Evolutionary conservation across 164 flowering plant species (phyloP).

Genomic region (Sedum album): DNA sequence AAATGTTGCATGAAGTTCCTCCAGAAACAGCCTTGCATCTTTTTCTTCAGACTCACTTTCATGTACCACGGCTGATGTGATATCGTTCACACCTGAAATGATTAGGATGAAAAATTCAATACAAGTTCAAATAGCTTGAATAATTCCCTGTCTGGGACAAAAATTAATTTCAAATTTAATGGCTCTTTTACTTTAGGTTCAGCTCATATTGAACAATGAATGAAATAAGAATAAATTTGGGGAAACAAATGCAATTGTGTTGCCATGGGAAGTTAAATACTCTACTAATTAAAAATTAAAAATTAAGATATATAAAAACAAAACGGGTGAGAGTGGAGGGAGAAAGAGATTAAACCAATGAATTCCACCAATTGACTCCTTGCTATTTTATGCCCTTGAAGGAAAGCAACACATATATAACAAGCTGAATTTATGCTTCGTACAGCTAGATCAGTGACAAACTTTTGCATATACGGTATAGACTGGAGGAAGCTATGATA

Average conservation of each 20-base stretch:
- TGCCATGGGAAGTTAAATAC: not conserved
- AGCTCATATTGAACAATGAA: not conserved
- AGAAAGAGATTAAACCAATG: constrained; percentile 40
- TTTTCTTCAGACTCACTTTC: constrained; percentile 90
- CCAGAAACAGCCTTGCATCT: constrained; percentile 67
- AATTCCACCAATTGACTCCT: constrained; percentile 73
- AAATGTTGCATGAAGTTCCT: constrained; percentile 71
- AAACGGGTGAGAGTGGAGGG: not conserved
- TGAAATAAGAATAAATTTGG: not conserved
- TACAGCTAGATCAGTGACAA: constrained; percentile 62
- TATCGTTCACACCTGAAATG: constrained; percentile 61
- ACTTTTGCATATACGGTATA: constrained; percentile 55
- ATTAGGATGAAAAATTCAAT: not conserved
- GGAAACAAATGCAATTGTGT: not conserved
- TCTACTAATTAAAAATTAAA: not conserved
- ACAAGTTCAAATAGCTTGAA: not conserved
- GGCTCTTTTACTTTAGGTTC: not conserved
- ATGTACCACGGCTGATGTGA: constrained; percentile 54
- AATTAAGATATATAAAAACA: not conserved
- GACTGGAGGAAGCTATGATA: constrained; percentile 62
- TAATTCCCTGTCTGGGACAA: not conserved
- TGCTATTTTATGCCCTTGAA: constrained; percentile 81
- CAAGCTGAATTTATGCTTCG: constrained; percentile 76
- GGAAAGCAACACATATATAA: constrained; percentile 80
- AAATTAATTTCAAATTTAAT: not conserved